Evolutionary conservation across 768 basidiomycete genomes (phyloP).

Genomic region (Asterophora lycoperdoides): DNA sequence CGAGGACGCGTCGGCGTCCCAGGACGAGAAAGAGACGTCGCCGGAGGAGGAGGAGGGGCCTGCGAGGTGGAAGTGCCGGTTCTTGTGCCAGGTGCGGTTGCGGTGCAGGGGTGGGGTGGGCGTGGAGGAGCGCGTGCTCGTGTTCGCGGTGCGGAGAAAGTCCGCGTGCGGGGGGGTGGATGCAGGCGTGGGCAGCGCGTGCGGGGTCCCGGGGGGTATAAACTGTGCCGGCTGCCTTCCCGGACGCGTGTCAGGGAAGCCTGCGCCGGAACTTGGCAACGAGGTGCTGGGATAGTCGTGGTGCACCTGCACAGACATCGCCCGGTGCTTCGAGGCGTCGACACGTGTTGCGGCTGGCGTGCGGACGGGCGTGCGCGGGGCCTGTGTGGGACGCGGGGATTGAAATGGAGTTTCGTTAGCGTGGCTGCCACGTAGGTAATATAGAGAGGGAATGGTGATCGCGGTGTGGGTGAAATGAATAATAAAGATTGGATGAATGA

Average conservation of each 20-base stretch:
- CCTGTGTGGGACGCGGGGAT: slow-evolving; percentile 9
- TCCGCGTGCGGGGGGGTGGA: slow-evolving; percentile 4
- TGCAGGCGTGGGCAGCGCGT: slow-evolving; percentile 3
- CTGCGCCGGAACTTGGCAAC: neutral
- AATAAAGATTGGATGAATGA: too few species aligned
- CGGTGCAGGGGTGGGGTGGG: slow-evolving; percentile 2
- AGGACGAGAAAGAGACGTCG: neutral
- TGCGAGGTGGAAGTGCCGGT: slow-evolving; percentile 15
- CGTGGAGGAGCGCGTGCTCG: slow-evolving; percentile 1
- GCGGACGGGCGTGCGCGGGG: slow-evolving; percentile 10
- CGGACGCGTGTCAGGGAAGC: too few species aligned
- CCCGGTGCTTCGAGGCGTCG: neutral
- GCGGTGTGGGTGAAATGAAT: too few species aligned
- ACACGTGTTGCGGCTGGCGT: slow-evolving; percentile 2
- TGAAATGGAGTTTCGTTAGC: too few species aligned
- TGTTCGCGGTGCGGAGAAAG: slow-evolving; percentile 6
- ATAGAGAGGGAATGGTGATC: too few species aligned
- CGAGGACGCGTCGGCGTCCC: too few species aligned
- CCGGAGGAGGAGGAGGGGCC: slow-evolving; percentile 1
- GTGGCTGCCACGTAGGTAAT: too few species aligned
- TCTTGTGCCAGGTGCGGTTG: slow-evolving; percentile 10
- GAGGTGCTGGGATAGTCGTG: neutral
- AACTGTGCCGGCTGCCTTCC: too few species aligned
- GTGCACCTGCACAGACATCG: neutral
- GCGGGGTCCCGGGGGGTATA: too few species aligned